These are phyloP conservation scores for Hypoxylon sp. DNA, from an alignment of 2,329 filamentous ascomycete genomes.

Conservation along the genomic window DNA sequence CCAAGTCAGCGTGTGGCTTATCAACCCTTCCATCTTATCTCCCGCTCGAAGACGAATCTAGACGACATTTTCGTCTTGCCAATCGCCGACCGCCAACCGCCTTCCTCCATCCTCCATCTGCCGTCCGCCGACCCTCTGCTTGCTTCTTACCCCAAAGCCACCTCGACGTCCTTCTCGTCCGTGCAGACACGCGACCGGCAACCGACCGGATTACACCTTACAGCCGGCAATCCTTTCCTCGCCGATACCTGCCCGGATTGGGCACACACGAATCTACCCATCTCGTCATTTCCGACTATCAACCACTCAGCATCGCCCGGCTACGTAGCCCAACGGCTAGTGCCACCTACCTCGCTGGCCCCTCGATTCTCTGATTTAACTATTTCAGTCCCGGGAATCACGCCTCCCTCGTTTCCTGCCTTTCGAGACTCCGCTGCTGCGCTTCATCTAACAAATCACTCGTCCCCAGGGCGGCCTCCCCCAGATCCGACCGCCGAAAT, in stretches of 20 bases:
- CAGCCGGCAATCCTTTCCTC: background rate
- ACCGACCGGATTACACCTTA: background rate
- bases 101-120: background rate
- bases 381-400: background rate
- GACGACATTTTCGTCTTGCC: background rate
- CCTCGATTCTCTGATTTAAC: background rate
- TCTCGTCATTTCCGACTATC: background rate
- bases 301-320: background rate
- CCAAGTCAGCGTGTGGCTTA: too few relatives aligned
- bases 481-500: conserved; percentile 7
- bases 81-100: background rate
- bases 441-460: background rate
- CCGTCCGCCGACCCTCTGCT: background rate
- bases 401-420: background rate
- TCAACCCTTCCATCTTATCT: background rate
- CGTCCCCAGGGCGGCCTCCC: background rate
- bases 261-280: background rate
- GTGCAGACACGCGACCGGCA: conserved; percentile 8
- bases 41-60: background rate
- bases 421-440: background rate
- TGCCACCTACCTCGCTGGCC: too few relatives aligned
- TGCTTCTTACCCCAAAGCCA: background rate
- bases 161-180: background rate
- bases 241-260: background rate
- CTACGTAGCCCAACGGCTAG: background rate